phyloP scores from a whole-genome alignment of 805 yeast genomes.

The Alloascoidea hylecoeti region DNA sequence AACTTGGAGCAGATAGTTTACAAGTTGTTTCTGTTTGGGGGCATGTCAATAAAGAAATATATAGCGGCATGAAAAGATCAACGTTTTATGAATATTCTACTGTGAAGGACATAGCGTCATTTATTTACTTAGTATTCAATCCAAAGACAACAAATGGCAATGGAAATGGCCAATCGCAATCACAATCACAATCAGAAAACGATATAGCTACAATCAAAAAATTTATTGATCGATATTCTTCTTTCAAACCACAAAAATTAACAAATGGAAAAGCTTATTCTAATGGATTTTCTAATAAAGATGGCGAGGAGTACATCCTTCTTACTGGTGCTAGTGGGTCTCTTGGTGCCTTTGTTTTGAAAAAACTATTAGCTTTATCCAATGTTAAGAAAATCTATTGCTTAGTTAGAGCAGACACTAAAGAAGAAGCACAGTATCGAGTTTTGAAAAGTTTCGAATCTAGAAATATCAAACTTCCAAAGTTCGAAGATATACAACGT shows the following conservation, averaged over 20 bases:
- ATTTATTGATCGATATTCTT: conserved; percentile 5
- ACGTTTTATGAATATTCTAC: conserved; percentile 5
- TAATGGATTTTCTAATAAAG: not conserved
- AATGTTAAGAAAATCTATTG: conserved; percentile 6
- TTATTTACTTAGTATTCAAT: too few relatives aligned
- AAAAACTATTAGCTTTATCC: conserved; percentile 2
- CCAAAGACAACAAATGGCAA: conserved; percentile 4
- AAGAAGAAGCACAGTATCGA: conserved; percentile 4
- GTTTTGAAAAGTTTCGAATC: conserved; percentile 3
- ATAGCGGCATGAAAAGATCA: conserved; percentile 5
- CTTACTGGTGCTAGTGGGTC: conserved; percentile 8
- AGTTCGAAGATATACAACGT: conserved; percentile 2
- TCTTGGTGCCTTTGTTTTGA: conserved; percentile 6
- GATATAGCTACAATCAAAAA: conserved; percentile 5
- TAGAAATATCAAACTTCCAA: conserved; percentile 3
- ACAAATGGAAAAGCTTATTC: conserved; percentile 2
- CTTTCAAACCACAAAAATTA: conserved; percentile 5
- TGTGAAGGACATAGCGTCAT: conserved; percentile 3
- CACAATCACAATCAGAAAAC: conserved; percentile 3
- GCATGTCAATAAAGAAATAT: conserved; percentile 3
- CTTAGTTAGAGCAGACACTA: conserved; percentile 6
- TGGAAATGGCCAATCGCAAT: conserved; percentile 1
- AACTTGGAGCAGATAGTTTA: conserved; percentile 6
- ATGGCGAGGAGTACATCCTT: conserved; percentile 1
- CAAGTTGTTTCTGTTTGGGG: conserved; percentile 7